These are phyloP conservation scores for Talaromyces verruculosus DNA, from an alignment of 2,329 filamentous ascomycete species.

Conservation along the genomic window DNA sequence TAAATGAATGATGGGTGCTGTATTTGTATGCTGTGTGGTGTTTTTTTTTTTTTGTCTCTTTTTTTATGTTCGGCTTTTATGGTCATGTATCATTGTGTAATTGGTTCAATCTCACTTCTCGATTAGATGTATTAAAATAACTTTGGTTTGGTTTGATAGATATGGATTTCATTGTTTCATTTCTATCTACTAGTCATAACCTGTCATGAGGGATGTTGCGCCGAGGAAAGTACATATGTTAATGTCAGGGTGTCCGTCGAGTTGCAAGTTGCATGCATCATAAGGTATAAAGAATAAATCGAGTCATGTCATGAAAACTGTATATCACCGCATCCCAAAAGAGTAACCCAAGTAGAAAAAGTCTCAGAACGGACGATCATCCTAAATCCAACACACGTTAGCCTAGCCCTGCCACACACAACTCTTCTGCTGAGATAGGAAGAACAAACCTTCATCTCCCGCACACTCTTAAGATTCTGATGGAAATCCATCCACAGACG, in stretches of 20 bases:
- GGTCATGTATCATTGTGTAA: slow-evolving; percentile 8
- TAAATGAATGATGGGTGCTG: not conserved
- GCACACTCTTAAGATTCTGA: slow-evolving; percentile 59
- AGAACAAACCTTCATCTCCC: slow-evolving; percentile 47
- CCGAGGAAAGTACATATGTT: not conserved
- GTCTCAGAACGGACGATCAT: not conserved
- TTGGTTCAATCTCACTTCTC: slow-evolving; percentile 1
- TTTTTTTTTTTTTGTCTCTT: not conserved
- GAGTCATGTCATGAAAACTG: not conserved
- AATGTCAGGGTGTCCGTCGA: not conserved
- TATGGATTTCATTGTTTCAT: not conserved
- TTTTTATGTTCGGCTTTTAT: not conserved
- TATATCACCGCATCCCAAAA: not conserved
- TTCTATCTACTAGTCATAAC: not conserved
- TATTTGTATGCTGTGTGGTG: not conserved
- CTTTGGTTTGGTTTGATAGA: not conserved
- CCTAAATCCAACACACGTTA: not conserved
- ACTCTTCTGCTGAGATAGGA: too few species aligned
- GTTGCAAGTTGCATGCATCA: not conserved
- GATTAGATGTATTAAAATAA: slow-evolving; percentile 8
- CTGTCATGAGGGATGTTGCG: not conserved
- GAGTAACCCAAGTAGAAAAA: not conserved
- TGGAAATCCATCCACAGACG: slow-evolving; percentile 67
- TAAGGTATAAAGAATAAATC: not conserved
- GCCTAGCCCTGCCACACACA: too few species aligned